Conservation (phyloP, 2,329 filamentous ascomycete species). For the Elsinoe australis region DNA sequence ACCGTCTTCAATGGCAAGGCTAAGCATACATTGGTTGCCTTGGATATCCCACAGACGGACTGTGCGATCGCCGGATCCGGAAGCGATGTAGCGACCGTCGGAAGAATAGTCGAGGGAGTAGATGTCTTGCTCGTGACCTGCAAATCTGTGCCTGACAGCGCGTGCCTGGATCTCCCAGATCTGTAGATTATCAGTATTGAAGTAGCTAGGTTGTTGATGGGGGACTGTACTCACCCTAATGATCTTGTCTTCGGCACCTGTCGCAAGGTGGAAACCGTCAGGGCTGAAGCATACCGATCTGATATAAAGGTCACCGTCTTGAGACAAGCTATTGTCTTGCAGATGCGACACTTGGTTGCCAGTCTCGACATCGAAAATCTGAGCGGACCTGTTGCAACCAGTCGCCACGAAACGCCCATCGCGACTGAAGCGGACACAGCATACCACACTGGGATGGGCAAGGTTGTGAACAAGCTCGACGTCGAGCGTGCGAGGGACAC, state of each 20-base stretch:
- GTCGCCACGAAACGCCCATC: slow-evolving; percentile 95
- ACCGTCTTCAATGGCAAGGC: slow-evolving; percentile 87
- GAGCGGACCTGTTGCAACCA: slow-evolving; percentile 96
- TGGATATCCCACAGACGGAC: slow-evolving; percentile 96
- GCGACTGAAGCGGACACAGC: slow-evolving; percentile 92
- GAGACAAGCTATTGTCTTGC: slow-evolving; percentile 79
- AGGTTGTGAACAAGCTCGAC: slow-evolving; percentile 92
- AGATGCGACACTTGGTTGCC: slow-evolving; percentile 84
- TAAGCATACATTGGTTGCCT: slow-evolving; percentile 70
- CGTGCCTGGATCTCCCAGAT: slow-evolving; percentile 88
- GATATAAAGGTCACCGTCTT: slow-evolving; percentile 90
- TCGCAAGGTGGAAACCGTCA: slow-evolving; percentile 86
- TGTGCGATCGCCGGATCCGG: slow-evolving; percentile 87
- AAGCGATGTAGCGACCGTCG: slow-evolving; percentile 89
- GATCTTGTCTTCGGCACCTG: slow-evolving; percentile 93
- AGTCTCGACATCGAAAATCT: slow-evolving; percentile 88
- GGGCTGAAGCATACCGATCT: slow-evolving; percentile 98
- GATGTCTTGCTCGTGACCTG: slow-evolving; percentile 97
- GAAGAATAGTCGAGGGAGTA: slow-evolving; percentile 93
- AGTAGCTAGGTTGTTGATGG: slow-evolving; percentile 20
- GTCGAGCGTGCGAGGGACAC: slow-evolving; percentile 79
- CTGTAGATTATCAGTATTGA: slow-evolving; percentile 38
- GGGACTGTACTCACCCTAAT: slow-evolving; percentile 66
- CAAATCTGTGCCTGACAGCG: slow-evolving; percentile 83
- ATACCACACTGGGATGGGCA: slow-evolving; percentile 90